Percentiles rank a stretch among this genome's conserved stretches.
Conservation (phyloP, 495 filamentous ascomycete genomes). For the Lepraria neglecta region DNA sequence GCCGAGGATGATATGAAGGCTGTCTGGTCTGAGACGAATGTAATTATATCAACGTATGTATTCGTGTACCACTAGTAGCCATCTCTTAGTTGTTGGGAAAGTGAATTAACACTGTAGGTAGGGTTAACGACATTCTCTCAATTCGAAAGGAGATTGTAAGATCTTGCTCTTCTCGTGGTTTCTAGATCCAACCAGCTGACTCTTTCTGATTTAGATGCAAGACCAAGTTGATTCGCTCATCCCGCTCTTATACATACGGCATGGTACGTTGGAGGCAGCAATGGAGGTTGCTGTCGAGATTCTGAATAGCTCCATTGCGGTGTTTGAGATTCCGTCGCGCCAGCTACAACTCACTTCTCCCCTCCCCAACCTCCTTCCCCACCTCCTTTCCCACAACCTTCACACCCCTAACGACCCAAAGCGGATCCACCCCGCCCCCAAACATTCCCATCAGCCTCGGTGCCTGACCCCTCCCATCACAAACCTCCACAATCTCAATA, state of each 20-base stretch:
- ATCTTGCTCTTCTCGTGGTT: neutral
- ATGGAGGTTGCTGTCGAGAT: slow-evolving; percentile 3
- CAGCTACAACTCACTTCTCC: slow-evolving; percentile 20
- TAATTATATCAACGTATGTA: slow-evolving; percentile 9
- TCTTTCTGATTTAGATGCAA: neutral
- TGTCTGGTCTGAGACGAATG: slow-evolving; percentile 1
- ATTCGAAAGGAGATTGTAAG: slow-evolving; percentile 6
- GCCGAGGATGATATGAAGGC: slow-evolving; percentile 2
- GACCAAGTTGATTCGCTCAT: slow-evolving; percentile 3
- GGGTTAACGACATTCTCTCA: slow-evolving; percentile 3
- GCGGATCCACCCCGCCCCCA: slow-evolving; percentile 27
- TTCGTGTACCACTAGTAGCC: neutral
- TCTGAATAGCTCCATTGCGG: neutral
- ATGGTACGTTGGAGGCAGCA: neutral
- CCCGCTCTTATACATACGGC: neutral
- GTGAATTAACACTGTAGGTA: neutral
- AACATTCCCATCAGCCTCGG: slow-evolving; percentile 27
- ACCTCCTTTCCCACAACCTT: slow-evolving; percentile 21
- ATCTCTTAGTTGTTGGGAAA: neutral
- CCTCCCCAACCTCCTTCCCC: slow-evolving; percentile 3
- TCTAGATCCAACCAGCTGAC: neutral
- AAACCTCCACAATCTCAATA: slow-evolving; percentile 43
- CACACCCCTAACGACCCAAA: slow-evolving; percentile 34
- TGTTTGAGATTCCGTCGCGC: neutral
- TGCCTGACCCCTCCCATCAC: slow-evolving; percentile 28